Percentiles rank a stretch among this genome's conserved stretches.
These are phyloP conservation scores for Durotheca rogersii DNA, from an alignment of 495 filamentous ascomycete genomes.

Conservation along the genomic window DNA sequence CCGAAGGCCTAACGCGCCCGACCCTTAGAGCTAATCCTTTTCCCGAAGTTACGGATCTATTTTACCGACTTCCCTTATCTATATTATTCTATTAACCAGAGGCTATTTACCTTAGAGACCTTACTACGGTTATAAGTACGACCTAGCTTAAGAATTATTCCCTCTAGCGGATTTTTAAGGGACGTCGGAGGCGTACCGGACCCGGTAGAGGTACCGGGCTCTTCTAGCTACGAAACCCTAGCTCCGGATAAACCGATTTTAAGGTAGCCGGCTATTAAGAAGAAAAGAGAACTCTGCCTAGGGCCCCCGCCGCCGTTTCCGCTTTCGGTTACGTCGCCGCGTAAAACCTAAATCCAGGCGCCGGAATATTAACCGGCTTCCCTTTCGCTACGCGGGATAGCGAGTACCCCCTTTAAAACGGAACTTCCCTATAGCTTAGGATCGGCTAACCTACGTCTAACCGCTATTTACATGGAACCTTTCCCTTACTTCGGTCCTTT, in stretches of 20 bases:
- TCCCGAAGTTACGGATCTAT: conserved; percentile 72
- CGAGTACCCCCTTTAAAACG: conserved; percentile 61
- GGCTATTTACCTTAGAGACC: conserved; percentile 72
- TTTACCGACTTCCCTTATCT: conserved; percentile 72
- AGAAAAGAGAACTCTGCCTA: conserved; percentile 71
- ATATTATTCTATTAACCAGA: conserved; percentile 74
- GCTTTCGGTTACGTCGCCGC: conserved; percentile 61
- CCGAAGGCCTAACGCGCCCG: conserved; percentile 55
- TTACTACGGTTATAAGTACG: conserved; percentile 60
- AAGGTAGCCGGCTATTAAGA: conserved; percentile 59
- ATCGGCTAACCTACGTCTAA: conserved; percentile 70
- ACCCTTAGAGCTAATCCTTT: conserved; percentile 73
- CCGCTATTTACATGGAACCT: conserved; percentile 70
- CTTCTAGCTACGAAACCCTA: conserved; percentile 59
- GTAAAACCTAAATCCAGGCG: conserved; percentile 66
- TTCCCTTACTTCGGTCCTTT: conserved; percentile 72
- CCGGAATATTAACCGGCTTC: conserved; percentile 71
- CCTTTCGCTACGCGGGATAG: conserved; percentile 63
- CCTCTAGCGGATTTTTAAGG: conserved; percentile 70
- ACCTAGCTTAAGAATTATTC: conserved; percentile 67
- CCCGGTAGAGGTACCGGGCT: conserved; percentile 63
- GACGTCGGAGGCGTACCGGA: conserved; percentile 65
- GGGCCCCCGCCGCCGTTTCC: conserved; percentile 60
- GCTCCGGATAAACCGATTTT: conserved; percentile 60
- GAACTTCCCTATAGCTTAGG: conserved; percentile 65